Base-by-base conservation (phyloP, 768 basidiomycete genomes). In the Saitozyma sp. region DNA sequence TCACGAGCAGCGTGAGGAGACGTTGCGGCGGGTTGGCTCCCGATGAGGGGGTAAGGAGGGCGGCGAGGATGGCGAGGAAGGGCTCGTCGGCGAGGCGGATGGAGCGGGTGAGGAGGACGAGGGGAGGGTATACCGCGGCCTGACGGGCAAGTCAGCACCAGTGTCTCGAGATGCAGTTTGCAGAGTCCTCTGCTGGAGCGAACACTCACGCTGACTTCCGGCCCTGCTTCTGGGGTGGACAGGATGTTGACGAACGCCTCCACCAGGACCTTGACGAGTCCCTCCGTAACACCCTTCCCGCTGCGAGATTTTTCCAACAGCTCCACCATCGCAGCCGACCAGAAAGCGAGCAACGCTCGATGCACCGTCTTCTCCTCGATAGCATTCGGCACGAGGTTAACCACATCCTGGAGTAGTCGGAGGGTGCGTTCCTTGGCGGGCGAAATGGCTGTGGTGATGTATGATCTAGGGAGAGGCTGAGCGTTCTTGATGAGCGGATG, bases 341-440 rank as follows among this genome's bases (percentile, higher is more conserved):
- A 90, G 80, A 97, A 97, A 0, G 87, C 87, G 50, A 92, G 78
- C 14, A 98, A 80, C 0, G 89, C 85, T 43, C 87, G 87, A 74
- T 95, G 87, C 54, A 63, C 77, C 3, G 71, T 74, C 14, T 73
- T 66, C 10, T 75, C 78, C 65, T 80, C 70, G 70, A 86, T 59
- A 9, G 79, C 76, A 9, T 65, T 64, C 0, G 89, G 87, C 2
- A 95, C 83, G 13, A 95, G 78, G 6, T 83, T 82, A 1, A 85
- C 81, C 8, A 91, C 81, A 66, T 90, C 89, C 17, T 89, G 87
- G 6, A 92, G 85, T 6, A 92, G 80, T 39, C 89, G 63, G 9
- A 78, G 62, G 8, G 79, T 78, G n/a, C 68, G 67, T 56, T 80
- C 79, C 55, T 71, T 72, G 11, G 75, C 62, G 2, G 77, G 77